Percentiles rank a stretch among this genome's conserved stretches.
These are phyloP conservation scores for Craspedostauros australis DNA, from an alignment of 108 stramenopile genomes.

Conservation along the genomic window DNA sequence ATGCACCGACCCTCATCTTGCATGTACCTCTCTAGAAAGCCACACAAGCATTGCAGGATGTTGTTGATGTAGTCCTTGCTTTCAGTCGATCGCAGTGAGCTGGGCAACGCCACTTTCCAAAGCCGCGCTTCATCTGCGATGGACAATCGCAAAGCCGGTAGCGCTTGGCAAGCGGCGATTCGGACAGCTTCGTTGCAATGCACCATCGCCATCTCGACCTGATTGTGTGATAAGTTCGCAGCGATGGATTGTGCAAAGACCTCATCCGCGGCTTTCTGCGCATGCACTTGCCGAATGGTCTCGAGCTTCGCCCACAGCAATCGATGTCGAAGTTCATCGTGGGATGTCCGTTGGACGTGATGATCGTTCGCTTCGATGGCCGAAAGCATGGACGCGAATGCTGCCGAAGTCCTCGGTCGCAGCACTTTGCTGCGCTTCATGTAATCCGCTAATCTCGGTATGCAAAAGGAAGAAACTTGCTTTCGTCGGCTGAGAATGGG, in stretches of 20 bases:
- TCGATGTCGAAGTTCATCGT: conserved; percentile 16
- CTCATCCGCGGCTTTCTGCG: neutral
- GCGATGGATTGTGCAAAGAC: conserved; percentile 16
- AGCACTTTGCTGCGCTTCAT: conserved; percentile 10
- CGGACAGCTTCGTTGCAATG: conserved; percentile 27
- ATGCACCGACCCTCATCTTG: conserved; percentile 15
- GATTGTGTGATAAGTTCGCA: neutral
- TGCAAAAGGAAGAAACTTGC: conserved; percentile 46
- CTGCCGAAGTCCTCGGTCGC: conserved; percentile 6
- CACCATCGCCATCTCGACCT: conserved; percentile 17
- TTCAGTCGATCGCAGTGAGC: conserved; percentile 25
- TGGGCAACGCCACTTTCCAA: conserved; percentile 40
- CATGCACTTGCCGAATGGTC: neutral
- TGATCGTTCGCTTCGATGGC: conserved; percentile 7
- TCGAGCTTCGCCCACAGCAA: conserved; percentile 52
- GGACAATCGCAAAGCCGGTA: conserved; percentile 15
- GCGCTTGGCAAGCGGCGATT: conserved; percentile 32
- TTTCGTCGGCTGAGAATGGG: conserved; percentile 23
- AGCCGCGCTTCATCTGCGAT: conserved; percentile 30
- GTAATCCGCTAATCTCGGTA: conserved; percentile 28
- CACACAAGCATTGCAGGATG: conserved; percentile 27
- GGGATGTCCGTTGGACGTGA: neutral
- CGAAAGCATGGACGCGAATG: conserved; percentile 18
- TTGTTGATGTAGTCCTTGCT: conserved; percentile 34
- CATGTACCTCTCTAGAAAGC: conserved; percentile 36